phyloP scores from a whole-genome alignment of 805 yeast species.

The Wickerhamomyces rabaulensis region DNA sequence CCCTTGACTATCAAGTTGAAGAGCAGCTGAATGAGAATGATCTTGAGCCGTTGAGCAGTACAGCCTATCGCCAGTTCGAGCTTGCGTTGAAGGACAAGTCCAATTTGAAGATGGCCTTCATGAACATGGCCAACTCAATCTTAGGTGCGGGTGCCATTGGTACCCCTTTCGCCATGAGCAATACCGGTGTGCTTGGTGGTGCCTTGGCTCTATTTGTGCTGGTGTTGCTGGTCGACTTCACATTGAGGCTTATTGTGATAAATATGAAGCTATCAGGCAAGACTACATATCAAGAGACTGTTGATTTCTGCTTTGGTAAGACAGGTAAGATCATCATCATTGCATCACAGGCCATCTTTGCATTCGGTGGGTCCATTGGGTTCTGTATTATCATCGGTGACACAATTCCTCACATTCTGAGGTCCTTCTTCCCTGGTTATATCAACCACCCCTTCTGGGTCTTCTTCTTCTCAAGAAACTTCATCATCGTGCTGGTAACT shows the following conservation, averaged over 20 bases:
- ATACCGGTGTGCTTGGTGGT: constrained; percentile 78
- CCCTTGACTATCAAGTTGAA: constrained; percentile 18
- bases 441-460: constrained; percentile 32
- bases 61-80: constrained; percentile 7
- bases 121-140: constrained; percentile 96
- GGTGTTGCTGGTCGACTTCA: constrained; percentile 83
- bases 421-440: constrained; percentile 51
- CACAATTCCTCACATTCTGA: constrained; percentile 84
- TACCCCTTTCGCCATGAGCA: constrained; percentile 81
- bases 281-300: constrained; percentile 81
- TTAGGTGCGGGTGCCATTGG: constrained; percentile 96
- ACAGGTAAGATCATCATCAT: constrained; percentile 64
- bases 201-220: constrained; percentile 51
- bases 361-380: constrained; percentile 92
- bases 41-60: background rate
- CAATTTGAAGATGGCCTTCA: constrained; percentile 78
- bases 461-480: constrained; percentile 59
- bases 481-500: constrained; percentile 67
- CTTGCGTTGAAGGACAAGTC: constrained; percentile 33
- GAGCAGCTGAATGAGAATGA: background rate
- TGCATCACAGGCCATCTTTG: constrained; percentile 79
- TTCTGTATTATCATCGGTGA: constrained; percentile 94
- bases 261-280: constrained; percentile 77
- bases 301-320: constrained; percentile 69
- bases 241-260: constrained; percentile 69